Evolutionary conservation across 768 basidiomycete genomes (phyloP), one percentile per base, ranked within the genome.

Genomic region (Suillus americanus): DNA sequence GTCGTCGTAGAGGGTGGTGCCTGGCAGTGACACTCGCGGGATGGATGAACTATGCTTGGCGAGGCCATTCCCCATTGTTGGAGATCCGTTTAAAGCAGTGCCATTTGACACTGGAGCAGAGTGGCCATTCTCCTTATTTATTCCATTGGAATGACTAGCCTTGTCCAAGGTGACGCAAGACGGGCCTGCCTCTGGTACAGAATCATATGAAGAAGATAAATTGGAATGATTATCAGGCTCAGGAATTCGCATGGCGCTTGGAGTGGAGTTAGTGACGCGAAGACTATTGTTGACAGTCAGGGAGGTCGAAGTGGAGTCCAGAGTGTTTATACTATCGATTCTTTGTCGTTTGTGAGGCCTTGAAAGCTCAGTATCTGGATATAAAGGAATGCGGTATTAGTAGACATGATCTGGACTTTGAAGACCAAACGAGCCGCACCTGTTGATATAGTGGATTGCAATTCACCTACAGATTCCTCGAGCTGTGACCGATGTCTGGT

Each of bases 1-100:
- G 76, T 91, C 91, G 51, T 91, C 87, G 70, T 92, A 94, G 62
- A 95, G 81, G 43, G 84, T 83, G 55, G 89, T 86, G 30, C 93
- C 92, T 23, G 89, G 89, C 40, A 90, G 79, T 51, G 83, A 81
- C 55, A 94, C 89, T 71, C 83, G 84, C 38, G 87, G 76, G 65
- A 92, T 77, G 30, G 82, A 71, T 35, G 73, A 75, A 64, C 76
- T 79, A 68, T 85, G 80, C 71, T 85, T 89, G 65, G 78, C 68
- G 37, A 75, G 71, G 25, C 88, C 87, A 67, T 88, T 88, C 50
- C 79, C 80, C 71, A 78, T 72, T 43, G 61, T 76, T 46, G 82
- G 80, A 38, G 81, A 76, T 54, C 75, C 75, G 62, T 73, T 80
- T 13, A 40, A 20, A 63, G 64, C 75, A 72, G 62, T 55, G 5